These are phyloP conservation scores for Scortechinia acanthostroma DNA, from an alignment of 2,329 filamentous ascomycete species.

Conservation along the genomic window DNA sequence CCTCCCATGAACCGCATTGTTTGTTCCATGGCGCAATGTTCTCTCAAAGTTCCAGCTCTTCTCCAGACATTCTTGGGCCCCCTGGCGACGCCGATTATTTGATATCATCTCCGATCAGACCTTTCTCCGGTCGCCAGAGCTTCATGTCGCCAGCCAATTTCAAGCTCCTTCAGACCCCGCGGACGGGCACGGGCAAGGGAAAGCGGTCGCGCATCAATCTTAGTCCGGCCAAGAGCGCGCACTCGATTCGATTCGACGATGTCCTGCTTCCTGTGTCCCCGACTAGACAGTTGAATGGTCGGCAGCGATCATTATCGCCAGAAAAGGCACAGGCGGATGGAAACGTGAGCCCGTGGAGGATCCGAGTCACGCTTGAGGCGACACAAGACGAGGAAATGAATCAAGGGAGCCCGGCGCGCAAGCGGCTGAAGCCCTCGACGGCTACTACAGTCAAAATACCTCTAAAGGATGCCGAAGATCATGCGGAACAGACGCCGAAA, in stretches of 20 bases:
- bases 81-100: slow-evolving; percentile 29
- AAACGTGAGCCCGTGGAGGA: slow-evolving; percentile 32
- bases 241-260: slow-evolving; percentile 29
- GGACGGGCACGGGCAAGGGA: slow-evolving; percentile 2
- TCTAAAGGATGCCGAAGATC: slow-evolving; percentile 20
- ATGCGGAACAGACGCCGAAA: slow-evolving; percentile 17
- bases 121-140: slow-evolving; percentile 23
- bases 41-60: slow-evolving; percentile 25
- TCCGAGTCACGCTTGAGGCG: slow-evolving; percentile 34
- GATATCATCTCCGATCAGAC: slow-evolving; percentile 27
- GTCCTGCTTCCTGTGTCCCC: slow-evolving; percentile 28
- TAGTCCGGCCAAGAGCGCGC: slow-evolving; percentile 22
- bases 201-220: slow-evolving; percentile 15
- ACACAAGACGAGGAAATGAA: slow-evolving; percentile 27
- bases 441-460: slow-evolving; percentile 29
- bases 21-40: slow-evolving; percentile 17
- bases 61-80: slow-evolving; percentile 29
- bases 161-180: slow-evolving; percentile 19
- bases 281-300: slow-evolving; percentile 16
- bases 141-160: slow-evolving; percentile 24
- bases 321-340: slow-evolving; percentile 26
- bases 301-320: slow-evolving; percentile 20
- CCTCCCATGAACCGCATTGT: slow-evolving; percentile 4
- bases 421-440: slow-evolving; percentile 12
- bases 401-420: slow-evolving; percentile 9